Conservation (phyloP, 2,329 filamentous ascomycete species). For the Fusarium sp. region DNA sequence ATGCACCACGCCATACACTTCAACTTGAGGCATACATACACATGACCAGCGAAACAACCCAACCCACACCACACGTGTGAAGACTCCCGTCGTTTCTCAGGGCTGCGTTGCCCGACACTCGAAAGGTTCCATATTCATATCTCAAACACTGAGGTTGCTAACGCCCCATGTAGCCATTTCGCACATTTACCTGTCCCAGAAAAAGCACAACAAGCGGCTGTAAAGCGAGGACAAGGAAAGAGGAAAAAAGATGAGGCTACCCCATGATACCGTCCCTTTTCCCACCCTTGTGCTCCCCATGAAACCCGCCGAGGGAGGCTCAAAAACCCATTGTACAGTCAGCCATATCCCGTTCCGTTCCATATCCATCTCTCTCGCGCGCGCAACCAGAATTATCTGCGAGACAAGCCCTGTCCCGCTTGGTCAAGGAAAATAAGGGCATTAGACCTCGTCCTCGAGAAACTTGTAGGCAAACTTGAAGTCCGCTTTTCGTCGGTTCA, state of each 20-base stretch:
- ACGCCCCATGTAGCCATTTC: constrained; percentile 27
- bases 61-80: not conserved
- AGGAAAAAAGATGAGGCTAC: constrained; percentile 22
- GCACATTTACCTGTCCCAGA: constrained; percentile 25
- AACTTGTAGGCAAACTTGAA: constrained; percentile 99
- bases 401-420: not conserved
- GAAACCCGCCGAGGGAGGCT: constrained; percentile 18
- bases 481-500: constrained; percentile 97
- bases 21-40: not conserved
- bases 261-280: constrained; percentile 12
- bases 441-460: constrained; percentile 87
- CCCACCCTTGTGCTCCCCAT: constrained; percentile 16
- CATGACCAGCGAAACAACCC: not conserved
- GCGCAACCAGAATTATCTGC: constrained; percentile 6
- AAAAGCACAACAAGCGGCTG: constrained; percentile 25
- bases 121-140: constrained; percentile 31
- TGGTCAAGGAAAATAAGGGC: not conserved
- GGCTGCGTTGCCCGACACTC: constrained; percentile 21
- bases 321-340: constrained; percentile 28
- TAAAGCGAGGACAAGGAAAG: constrained; percentile 7
- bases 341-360: constrained; percentile 31
- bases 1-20: not conserved
- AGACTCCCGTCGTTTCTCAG: constrained; percentile 2
- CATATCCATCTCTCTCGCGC: constrained; percentile 19
- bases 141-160: constrained; percentile 30